Evolutionary conservation across 140 eudicot species (phyloP).

Genomic region (Stevia rebaudiana): DNA sequence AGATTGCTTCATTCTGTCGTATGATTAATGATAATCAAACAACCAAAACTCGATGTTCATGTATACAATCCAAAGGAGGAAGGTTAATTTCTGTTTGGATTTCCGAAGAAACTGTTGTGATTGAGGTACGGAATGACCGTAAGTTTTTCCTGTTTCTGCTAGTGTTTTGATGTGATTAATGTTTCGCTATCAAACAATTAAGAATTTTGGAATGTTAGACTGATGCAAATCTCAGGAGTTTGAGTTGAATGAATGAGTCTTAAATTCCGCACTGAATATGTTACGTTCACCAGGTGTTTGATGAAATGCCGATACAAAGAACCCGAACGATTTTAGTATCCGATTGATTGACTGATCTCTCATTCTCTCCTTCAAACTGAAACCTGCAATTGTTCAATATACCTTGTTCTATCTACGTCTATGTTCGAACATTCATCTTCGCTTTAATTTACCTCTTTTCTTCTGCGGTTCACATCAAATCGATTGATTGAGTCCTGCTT

Average conservation of each 20-base stretch:
- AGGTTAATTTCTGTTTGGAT: conserved; percentile 2
- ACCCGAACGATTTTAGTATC: no score
- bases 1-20: conserved; percentile 8
- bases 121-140: conserved; percentile 21
- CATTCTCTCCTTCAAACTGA: no score
- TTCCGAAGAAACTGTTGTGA: conserved; percentile 8
- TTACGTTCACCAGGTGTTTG: no score
- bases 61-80: background rate
- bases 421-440: no score
- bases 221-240: conserved; percentile 13
- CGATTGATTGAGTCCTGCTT: background rate
- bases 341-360: no score
- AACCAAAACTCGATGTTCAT: background rate
- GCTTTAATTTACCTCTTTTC: no score
- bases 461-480: no score
- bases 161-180: background rate
- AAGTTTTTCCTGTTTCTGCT: conserved; percentile 1
- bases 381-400: no score
- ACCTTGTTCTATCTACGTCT: no score
- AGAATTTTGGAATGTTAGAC: background rate
- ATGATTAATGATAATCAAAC: conserved; percentile 7
- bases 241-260: no score
- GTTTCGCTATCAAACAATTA: conserved; percentile 1
- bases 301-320: no score
- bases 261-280: background rate